A percentile compares a stretch with the other conserved stretches of the same genome.
Conservation (phyloP, 441 rosid genomes). For the Dalechampia spathulata region DNA sequence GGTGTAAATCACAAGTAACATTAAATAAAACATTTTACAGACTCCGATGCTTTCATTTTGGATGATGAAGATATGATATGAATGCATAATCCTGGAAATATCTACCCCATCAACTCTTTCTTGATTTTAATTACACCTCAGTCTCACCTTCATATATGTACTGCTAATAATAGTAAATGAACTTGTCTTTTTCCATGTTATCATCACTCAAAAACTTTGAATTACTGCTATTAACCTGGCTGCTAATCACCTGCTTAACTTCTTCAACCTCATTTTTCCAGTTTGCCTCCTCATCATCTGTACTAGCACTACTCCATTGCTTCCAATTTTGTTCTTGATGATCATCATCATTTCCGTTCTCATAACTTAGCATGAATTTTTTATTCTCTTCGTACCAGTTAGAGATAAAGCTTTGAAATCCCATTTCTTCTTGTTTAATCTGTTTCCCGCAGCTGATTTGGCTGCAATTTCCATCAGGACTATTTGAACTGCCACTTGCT, state of each 20-base stretch:
- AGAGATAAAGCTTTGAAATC: conserved; percentile 21
- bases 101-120: conserved; percentile 71
- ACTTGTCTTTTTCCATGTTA: conserved; percentile 36
- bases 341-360: neutral
- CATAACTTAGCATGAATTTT: conserved; percentile 28
- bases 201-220: conserved; percentile 15
- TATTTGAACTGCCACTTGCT: conserved; percentile 41
- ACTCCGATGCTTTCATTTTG: too few relatives aligned
- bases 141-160: neutral
- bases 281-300: conserved; percentile 15
- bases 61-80: too few relatives aligned
- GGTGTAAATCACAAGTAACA: too few relatives aligned
- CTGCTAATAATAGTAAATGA: conserved; percentile 26
- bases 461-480: conserved; percentile 45
- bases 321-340: conserved; percentile 5
- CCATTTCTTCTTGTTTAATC: conserved; percentile 40
- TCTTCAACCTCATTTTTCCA: conserved; percentile 31
- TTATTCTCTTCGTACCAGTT: conserved; percentile 29
- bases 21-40: too few relatives aligned
- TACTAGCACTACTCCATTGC: conserved; percentile 20
- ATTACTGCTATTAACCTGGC: conserved; percentile 2
- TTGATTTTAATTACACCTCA: conserved; percentile 29
- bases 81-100: too few relatives aligned
- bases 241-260: conserved; percentile 38
- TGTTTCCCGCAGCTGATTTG: conserved; percentile 30